Evolutionary conservation across 163 green algal species (phyloP).

Genomic region (Prototheca wickerhamii): DNA sequence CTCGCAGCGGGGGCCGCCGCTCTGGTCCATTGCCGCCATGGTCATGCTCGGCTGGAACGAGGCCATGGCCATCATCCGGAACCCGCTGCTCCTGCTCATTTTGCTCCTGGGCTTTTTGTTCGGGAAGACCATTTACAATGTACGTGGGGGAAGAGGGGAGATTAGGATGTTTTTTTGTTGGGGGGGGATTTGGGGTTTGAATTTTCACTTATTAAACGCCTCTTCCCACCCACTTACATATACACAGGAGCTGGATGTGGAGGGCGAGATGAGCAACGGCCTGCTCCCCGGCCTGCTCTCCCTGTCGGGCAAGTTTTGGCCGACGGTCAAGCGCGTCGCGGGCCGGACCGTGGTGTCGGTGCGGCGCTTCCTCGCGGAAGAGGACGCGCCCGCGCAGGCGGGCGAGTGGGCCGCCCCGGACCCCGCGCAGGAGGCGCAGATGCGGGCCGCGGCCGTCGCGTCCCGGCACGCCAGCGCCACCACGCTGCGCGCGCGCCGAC

Average conservation of each 20-base stretch:
- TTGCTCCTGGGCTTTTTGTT: slow-evolving; percentile 57
- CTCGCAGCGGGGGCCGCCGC: slow-evolving; percentile 58
- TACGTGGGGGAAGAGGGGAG: not conserved
- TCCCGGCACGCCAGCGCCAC: too few relatives aligned
- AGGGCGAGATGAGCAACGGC: slow-evolving; percentile 70
- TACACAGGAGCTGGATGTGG: slow-evolving; percentile 73
- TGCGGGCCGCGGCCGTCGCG: not conserved
- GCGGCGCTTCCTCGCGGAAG: not conserved
- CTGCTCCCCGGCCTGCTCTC: slow-evolving; percentile 53
- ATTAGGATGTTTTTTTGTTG: not conserved
- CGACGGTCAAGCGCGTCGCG: slow-evolving; percentile 32
- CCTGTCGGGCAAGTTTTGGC: slow-evolving; percentile 60
- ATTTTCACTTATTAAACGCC: too few relatives aligned
- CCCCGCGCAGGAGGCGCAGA: not conserved
- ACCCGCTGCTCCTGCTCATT: slow-evolving; percentile 62
- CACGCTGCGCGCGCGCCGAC: too few relatives aligned
- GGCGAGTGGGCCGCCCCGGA: not conserved
- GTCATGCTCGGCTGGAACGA: slow-evolving; percentile 90
- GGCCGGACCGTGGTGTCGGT: slow-evolving; percentile 13
- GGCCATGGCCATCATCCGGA: slow-evolving; percentile 74
- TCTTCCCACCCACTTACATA: not conserved
- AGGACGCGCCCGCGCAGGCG: not conserved
- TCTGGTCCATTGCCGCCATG: slow-evolving; percentile 88
- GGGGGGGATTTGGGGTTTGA: not conserved
- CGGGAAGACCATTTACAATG: slow-evolving; percentile 32